phyloP scores from a whole-genome alignment of 495 filamentous ascomycete species.

The Polyplosphaeria fusca region DNA sequence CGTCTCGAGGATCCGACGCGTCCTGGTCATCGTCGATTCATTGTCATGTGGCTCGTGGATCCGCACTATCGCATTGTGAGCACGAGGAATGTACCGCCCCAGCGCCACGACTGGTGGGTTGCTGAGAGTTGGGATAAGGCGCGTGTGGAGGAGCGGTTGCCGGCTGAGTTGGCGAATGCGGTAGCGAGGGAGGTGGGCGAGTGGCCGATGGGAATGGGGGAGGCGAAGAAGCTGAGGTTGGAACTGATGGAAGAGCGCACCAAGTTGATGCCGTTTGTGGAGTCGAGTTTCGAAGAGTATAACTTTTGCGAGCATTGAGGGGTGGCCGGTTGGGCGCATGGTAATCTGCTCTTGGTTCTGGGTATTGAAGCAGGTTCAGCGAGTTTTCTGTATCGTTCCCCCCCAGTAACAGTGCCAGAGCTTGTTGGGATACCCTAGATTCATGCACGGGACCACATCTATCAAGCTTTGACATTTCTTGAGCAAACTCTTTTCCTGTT shows the following conservation, averaged over 20 bases:
- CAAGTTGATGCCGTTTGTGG: not conserved
- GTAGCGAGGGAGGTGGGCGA: not conserved
- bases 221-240: constrained; percentile 5
- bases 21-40: constrained; percentile 32
- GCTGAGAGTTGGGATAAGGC: not conserved
- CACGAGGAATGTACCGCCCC: constrained; percentile 18
- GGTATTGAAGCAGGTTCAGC: no score
- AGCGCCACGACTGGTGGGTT: constrained; percentile 33
- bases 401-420: no score
- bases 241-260: constrained; percentile 1
- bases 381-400: no score
- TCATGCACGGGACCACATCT: no score
- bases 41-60: constrained; percentile 36
- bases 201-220: not conserved
- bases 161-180: not conserved
- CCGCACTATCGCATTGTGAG: constrained; percentile 25
- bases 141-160: not conserved
- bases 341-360: no score
- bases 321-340: no score
- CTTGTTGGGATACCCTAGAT: no score
- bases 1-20: constrained; percentile 27
- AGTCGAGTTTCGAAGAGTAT: not conserved
- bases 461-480: no score
- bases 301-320: constrained; percentile 30
- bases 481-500: no score